A percentile compares a stretch with the other conserved stretches of the same genome.
Conservation (phyloP, 805 yeast species). For the Maudiozyma turicensis region DNA sequence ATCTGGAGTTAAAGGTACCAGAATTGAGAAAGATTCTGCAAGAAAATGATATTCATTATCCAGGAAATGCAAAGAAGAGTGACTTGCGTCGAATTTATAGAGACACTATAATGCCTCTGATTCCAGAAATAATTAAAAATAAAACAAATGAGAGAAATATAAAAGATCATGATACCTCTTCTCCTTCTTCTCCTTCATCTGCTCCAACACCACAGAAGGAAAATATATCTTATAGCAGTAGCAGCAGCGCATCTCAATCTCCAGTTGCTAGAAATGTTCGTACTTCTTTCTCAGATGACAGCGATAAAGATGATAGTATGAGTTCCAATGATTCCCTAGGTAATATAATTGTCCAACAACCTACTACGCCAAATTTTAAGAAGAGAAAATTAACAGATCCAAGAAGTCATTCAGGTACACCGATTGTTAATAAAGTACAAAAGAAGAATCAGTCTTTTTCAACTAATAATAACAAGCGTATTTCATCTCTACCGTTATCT, state of each 20-base stretch:
- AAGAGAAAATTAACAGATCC: constrained; percentile 6
- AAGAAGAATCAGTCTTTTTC: constrained; percentile 19
- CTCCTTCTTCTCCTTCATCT: too few relatives aligned
- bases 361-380: constrained; percentile 1
- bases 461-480: constrained; percentile 4
- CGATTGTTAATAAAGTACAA: constrained; percentile 19
- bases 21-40: constrained; percentile 58
- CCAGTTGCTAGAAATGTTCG: not conserved
- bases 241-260: too few relatives aligned
- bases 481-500: not conserved
- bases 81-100: constrained; percentile 53
- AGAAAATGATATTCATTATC: constrained; percentile 51
- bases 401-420: constrained; percentile 10
- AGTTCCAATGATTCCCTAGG: not conserved
- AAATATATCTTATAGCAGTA: too few relatives aligned
- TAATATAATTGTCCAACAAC: not conserved
- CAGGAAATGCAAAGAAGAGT: constrained; percentile 58
- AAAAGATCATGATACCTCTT: too few relatives aligned
- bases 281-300: constrained; percentile 1
- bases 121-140: constrained; percentile 32
- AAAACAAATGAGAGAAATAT: not conserved
- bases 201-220: too few relatives aligned
- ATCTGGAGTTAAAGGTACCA: constrained; percentile 53
- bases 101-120: constrained; percentile 40
- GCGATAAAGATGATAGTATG: not conserved